Percentiles rank a stretch among this genome's conserved stretches.
These are phyloP conservation scores for Coccomyxa sp. DNA, from an alignment of 139 green algal genomes.

Conservation along the genomic window DNA sequence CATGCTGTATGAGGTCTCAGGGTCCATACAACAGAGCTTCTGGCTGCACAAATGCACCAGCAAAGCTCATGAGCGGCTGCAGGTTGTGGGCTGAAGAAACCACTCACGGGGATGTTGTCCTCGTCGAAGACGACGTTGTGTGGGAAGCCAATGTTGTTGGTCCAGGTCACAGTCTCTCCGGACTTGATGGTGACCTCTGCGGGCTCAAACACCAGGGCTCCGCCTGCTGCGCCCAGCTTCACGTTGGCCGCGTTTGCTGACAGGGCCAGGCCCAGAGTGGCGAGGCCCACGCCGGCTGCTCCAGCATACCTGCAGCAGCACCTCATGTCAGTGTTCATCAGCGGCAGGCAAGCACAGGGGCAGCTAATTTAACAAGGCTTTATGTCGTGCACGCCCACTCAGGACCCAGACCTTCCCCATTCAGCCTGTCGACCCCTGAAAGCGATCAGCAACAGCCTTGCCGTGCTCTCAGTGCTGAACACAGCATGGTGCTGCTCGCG, in stretches of 20 bases:
- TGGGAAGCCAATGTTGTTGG: conserved; percentile 71
- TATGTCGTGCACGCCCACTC: too few species aligned
- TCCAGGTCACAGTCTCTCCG: conserved; percentile 76
- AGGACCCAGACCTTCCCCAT: too few species aligned
- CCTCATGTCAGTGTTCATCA: background rate
- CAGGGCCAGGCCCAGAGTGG: conserved; percentile 60
- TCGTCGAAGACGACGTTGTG: conserved; percentile 96
- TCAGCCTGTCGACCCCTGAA: too few species aligned
- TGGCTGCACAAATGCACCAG: too few species aligned
- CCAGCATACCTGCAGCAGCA: conserved; percentile 9
- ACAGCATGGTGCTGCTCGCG: too few species aligned
- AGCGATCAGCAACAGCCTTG: too few species aligned
- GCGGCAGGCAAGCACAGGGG: background rate
- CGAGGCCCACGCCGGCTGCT: conserved; percentile 47
- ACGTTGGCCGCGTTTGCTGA: conserved; percentile 66
- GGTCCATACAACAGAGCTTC: too few species aligned
- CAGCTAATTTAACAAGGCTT: too few species aligned
- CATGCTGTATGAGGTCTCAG: too few species aligned
- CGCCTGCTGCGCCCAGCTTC: conserved; percentile 77
- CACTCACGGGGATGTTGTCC: conserved; percentile 76
- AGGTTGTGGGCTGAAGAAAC: too few species aligned
- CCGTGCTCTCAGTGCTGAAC: too few species aligned
- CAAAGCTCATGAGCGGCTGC: too few species aligned
- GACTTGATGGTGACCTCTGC: conserved; percentile 48
- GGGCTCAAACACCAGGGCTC: conserved; percentile 70